Base-by-base conservation (phyloP, 345 rosid species). In the Eucalyptus melliodora region DNA sequence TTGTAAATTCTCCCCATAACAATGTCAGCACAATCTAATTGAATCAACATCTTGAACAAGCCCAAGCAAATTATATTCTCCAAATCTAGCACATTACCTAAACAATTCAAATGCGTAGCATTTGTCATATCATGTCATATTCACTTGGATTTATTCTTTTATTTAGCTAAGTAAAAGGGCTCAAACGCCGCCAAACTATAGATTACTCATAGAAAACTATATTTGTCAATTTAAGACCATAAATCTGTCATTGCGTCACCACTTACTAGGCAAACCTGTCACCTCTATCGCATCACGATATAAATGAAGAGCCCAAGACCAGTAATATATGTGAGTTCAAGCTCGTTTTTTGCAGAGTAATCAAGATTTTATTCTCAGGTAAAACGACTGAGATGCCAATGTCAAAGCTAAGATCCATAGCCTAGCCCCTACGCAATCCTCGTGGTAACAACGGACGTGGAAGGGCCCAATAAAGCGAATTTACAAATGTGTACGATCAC, bases 391-490 rank as follows among this genome's bases (percentile, higher is more conserved):
- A 77, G 83, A 77, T 37, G 85, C 47, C 85, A 77, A 77, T 40
- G 47, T 77, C 27, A 37, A 37, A 77, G 47, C 85, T 47, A 77
- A 77, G 24, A 40, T 40, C 47, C 85, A 40, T 77, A 77, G 85
- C 85, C 85, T 77, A 40, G 85, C 30, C 47, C 47, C 88, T 86
- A 86, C 88, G 88, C 88, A 53, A 86, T 86, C 88, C 30, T 11
- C 62, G 24, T 51, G 42, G 65, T 31, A 86, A 21, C 62, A 86
- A 31, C 67, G 88, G 88, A 53, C 88, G 45, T 86, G 65, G 88
- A 53, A 86, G 88, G 62, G 88, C 88, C 88, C 88, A 86, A 86
- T 34, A 86, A 86, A 86, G 88, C 45, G 45, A 53, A 86, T 86
- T 50, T 37, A 86, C 56, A 51, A 51, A 42, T 86, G 45, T 31